Evolutionary conservation across 2,329 filamentous ascomycete genomes (phyloP), one percentile per base, ranked within the genome.

Genomic region (Colletotrichum truncatum): DNA sequence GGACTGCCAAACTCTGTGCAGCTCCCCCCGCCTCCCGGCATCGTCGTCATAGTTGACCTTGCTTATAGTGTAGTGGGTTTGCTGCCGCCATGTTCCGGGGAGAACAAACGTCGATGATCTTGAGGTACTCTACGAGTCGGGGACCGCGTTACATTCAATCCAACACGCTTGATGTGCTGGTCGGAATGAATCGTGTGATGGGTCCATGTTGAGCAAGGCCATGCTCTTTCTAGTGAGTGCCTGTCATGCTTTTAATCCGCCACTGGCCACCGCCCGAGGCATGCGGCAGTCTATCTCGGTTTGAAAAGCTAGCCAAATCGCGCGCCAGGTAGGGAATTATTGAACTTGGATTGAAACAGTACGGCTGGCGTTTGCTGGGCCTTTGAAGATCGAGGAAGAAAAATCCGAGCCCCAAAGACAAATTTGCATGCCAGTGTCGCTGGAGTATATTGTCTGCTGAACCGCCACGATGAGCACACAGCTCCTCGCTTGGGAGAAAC

Each of bases 111-210:
- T 30, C 34, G 21, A 7, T 45, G 26, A 52, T 52, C 41, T 46
- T 1, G 34, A 51, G 25, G 25, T 11, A 41, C 34, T 32, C 43
- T 34, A 41, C 32, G 61, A 64, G 55, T 64, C 56, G 61, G 57
- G 56, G 55, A 38, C 60, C 48, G 39, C 56, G 48, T 61, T 64
- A 49, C 61, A 64, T 61, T 39, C 25, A 26, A 38, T 64, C 46
- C 32, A 48, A 30, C 41, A 49, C 49, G 41, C 11, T 23, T 23
- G 45, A 25, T 34, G 61, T 43, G 39, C 55, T 26, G 39, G 61
- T 8, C 21, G 32, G 55, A 53, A 28, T 21, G 48, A 61, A 48
- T 61, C 61, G 61, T 64, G 48, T 41, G 53, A 38, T n/a, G 25
- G 11, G 26, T 32, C 34, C 34, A 23, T 51, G 32, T 43, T 43